Conservation (phyloP, 371 early-diverging fungal species). For the Syncephalastrum monosporum region DNA sequence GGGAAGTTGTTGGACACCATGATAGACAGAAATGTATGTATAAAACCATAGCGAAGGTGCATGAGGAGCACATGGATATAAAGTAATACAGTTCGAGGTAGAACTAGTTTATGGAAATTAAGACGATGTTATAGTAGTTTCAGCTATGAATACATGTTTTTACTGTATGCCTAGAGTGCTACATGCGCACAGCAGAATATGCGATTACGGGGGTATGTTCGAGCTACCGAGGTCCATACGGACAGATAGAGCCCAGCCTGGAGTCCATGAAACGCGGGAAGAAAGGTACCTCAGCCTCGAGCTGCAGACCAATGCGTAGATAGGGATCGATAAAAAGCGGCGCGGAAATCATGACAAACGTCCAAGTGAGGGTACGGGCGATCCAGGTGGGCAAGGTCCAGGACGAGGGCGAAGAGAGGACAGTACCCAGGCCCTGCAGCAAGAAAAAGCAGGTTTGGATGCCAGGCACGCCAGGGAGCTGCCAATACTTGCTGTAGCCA, state of each 20-base stretch:
- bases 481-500: conserved; percentile 14
- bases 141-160: too few relatives aligned
- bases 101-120: too few relatives aligned
- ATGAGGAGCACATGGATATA: too few relatives aligned
- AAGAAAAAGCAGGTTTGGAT: conserved; percentile 30
- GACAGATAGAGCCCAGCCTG: conserved; percentile 21
- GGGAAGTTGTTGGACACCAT: too few relatives aligned
- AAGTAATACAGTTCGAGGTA: too few relatives aligned
- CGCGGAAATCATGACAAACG: conserved; percentile 26
- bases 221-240: conserved; percentile 17
- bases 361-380: conserved; percentile 18
- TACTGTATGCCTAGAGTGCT: too few relatives aligned
- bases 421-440: conserved; percentile 23
- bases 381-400: conserved; percentile 12
- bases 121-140: too few relatives aligned
- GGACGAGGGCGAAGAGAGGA: conserved; percentile 4
- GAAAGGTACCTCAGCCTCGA: conserved; percentile 24
- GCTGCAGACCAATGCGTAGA: conserved; percentile 28
- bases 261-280: conserved; percentile 32
- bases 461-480: conserved; percentile 18
- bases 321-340: conserved; percentile 38
- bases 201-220: too few relatives aligned
- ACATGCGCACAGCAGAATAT: too few relatives aligned
- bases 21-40: too few relatives aligned
- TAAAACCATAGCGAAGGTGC: too few relatives aligned